Evolutionary conservation across 2,329 filamentous ascomycete genomes (phyloP), one percentile per base, ranked within the genome.

Genomic region (Scedosporium apiospermum): DNA sequence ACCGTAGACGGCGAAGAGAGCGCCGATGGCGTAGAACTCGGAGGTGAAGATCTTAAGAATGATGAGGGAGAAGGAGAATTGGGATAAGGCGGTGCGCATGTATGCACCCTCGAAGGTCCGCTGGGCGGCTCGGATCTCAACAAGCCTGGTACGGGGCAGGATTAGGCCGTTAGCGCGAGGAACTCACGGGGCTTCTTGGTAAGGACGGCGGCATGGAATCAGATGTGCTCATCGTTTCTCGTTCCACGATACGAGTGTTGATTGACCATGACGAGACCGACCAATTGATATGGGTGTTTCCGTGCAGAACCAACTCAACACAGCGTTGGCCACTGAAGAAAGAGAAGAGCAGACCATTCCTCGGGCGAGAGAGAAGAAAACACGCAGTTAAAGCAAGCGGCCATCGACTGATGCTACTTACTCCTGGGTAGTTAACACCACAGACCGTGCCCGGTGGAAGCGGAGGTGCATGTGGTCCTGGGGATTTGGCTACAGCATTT

Each of bases 41-140:
- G 88, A 84, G 7, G 92, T 97, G 78, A 99, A 98, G 75, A 99
- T 96, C 78, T 96, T 96, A 68, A 96, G 85, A 61, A 99, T 90
- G 66, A 99, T 88, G 59, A 99, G 86, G 21, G 93, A 88, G 74
- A 99, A 98, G 63, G 90, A 93, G 78, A 98, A 98, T 71, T 98
- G 93, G 3, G 90, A 91, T 21, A 99, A 85, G 2, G 93, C 93
- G 0, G 95, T 99, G 65, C 95, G 90, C 71, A 97, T 89, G 76
- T 98, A 99, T 23, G 95, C 95, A 23, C 95, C 95, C 76, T 99
- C 95, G 69, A 98, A 99, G 1, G 95, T 99, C 62, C 95, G 86
- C 73, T 99, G 95, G 10, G 93, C 91, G 12, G 95, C 95, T 66
- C 95, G 90, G 67, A 98, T 89, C 76, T 98, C 95, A 66, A 97